A percentile compares a stretch with the other conserved stretches of the same genome.
Conservation (phyloP, 78 protist genomes). For the Capsaspora owczarzaki region DNA sequence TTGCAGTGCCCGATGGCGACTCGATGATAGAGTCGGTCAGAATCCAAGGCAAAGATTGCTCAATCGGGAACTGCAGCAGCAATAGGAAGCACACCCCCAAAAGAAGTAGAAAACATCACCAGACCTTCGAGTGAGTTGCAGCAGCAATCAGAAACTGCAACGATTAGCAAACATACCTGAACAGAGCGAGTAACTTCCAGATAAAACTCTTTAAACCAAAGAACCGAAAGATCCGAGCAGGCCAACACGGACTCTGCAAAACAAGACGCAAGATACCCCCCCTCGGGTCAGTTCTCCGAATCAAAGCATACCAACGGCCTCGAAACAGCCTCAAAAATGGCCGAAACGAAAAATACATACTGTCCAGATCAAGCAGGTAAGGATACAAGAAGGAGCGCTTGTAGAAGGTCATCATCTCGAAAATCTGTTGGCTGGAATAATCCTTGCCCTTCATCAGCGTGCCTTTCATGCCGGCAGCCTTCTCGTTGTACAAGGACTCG, state of each 20-base stretch:
- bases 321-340: too few species aligned
- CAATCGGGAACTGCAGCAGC: slow-evolving; percentile 70
- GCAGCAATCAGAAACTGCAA: too few species aligned
- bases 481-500: slow-evolving; percentile 1
- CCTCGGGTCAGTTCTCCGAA: too few species aligned
- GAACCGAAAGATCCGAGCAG: slow-evolving; percentile 63
- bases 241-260: slow-evolving; percentile 19
- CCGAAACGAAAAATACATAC: not conserved
- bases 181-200: slow-evolving; percentile 33
- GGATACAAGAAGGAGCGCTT: slow-evolving; percentile 34
- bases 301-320: too few species aligned
- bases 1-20: not conserved
- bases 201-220: slow-evolving; percentile 83
- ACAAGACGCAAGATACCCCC: too few species aligned
- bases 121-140: too few species aligned
- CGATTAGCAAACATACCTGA: too few species aligned
- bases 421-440: too few species aligned
- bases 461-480: not conserved
- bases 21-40: slow-evolving; percentile 66
- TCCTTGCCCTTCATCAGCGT: not conserved
- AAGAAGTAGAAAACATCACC: slow-evolving; percentile 44
- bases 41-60: slow-evolving; percentile 79
- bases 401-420: slow-evolving; percentile 18
- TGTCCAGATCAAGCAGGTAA: slow-evolving; percentile 22
- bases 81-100: not conserved